These are phyloP conservation scores for Cadophora gregata DNA, from an alignment of 2,329 filamentous ascomycete genomes.

Conservation along the genomic window DNA sequence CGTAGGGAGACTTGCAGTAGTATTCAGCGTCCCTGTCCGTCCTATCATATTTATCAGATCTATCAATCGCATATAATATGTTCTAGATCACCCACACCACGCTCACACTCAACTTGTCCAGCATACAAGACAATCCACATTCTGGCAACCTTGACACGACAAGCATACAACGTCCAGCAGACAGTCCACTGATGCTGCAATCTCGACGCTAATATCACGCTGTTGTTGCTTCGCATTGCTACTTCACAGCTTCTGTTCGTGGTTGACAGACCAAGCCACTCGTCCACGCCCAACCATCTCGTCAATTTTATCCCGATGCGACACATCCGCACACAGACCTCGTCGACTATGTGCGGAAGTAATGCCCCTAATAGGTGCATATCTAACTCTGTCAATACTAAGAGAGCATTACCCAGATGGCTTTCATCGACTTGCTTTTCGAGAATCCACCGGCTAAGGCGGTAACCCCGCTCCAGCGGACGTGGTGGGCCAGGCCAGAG, in stretches of 20 bases:
- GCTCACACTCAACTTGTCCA: neutral
- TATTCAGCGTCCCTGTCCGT: neutral
- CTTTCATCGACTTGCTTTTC: neutral
- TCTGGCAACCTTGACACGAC: neutral
- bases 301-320: neutral
- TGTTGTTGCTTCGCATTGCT: neutral
- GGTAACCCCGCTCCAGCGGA: neutral
- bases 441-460: conserved; percentile 1
- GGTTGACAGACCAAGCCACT: neutral
- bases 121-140: neutral
- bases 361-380: neutral
- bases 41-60: neutral
- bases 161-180: neutral
- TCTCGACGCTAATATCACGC: neutral
- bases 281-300: neutral
- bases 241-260: neutral
- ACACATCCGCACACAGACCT: neutral
- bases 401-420: neutral
- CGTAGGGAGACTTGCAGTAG: neutral
- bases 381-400: neutral
- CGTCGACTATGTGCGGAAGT: neutral
- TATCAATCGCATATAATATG: neutral
- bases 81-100: neutral
- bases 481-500: neutral
- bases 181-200: neutral